Conservation (phyloP, 164 flowering plant species). For the Macadamia tetraphylla region DNA sequence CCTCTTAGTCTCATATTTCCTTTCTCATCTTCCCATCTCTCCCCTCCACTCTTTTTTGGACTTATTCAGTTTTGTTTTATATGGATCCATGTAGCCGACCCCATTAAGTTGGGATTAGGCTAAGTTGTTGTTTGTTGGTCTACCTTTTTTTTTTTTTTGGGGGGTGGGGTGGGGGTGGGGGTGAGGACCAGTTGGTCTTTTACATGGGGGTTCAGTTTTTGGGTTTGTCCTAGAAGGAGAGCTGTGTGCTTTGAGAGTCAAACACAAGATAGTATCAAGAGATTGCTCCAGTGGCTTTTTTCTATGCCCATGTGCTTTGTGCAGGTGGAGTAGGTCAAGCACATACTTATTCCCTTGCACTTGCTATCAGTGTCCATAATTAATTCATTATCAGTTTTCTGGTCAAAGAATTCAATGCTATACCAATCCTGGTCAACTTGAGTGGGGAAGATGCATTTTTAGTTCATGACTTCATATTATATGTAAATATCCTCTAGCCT, state of each 20-base stretch:
- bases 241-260: background rate
- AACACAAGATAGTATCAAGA: background rate
- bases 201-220: too few relatives aligned
- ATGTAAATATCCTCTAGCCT: background rate
- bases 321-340: slow-evolving; percentile 5
- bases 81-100: too few relatives aligned
- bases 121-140: too few relatives aligned
- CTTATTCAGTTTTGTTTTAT: too few relatives aligned
- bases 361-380: background rate
- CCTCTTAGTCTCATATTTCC: too few relatives aligned
- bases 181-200: too few relatives aligned
- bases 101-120: too few relatives aligned
- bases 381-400: background rate
- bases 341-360: background rate
- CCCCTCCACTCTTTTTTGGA: too few relatives aligned
- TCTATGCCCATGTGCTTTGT: slow-evolving; percentile 4
- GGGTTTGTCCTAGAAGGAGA: too few relatives aligned
- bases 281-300: background rate
- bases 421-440: background rate
- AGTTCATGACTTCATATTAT: background rate
- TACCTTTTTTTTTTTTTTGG: too few relatives aligned
- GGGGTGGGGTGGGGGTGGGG: too few relatives aligned
- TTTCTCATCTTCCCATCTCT: too few relatives aligned
- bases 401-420: background rate
- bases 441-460: background rate